Percentiles rank a stretch among this genome's conserved stretches.
Evolutionary conservation across 768 basidiomycete genomes (phyloP).

Genomic region (Leccinum obscurum): DNA sequence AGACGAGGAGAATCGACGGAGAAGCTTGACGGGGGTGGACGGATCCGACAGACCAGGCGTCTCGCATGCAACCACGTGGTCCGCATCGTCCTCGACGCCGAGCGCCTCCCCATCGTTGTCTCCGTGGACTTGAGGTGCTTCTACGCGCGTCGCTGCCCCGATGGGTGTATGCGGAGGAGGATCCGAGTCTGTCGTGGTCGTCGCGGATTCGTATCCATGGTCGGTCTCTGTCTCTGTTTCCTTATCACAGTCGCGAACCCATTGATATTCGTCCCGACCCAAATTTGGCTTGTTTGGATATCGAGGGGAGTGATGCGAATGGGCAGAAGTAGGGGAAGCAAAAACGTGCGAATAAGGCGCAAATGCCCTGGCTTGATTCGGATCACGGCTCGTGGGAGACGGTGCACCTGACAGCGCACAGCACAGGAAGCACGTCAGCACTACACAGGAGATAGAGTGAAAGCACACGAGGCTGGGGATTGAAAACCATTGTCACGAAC

Average conservation of each 20-base stretch:
- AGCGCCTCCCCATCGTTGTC: slow-evolving; percentile 15
- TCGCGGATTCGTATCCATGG: slow-evolving; percentile 28
- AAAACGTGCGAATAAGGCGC: slow-evolving; percentile 9
- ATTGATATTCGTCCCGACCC: slow-evolving; percentile 6
- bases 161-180: slow-evolving; percentile 29
- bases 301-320: slow-evolving; percentile 1
- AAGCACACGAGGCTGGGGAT: neutral
- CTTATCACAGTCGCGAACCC: slow-evolving; percentile 20
- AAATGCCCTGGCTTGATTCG: slow-evolving; percentile 6
- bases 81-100: slow-evolving; percentile 11
- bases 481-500: neutral
- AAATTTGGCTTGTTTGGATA: slow-evolving; percentile 5
- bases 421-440: slow-evolving; percentile 13
- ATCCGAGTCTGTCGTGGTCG: slow-evolving; percentile 32
- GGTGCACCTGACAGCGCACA: slow-evolving; percentile 16
- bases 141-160: slow-evolving; percentile 13
- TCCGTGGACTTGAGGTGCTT: slow-evolving; percentile 10
- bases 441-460: neutral
- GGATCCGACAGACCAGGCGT: slow-evolving; percentile 15
- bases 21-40: slow-evolving; percentile 18
- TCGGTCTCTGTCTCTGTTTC: slow-evolving; percentile 21
- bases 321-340: slow-evolving; percentile 2
- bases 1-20: slow-evolving; percentile 13
- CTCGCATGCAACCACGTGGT: slow-evolving; percentile 1
- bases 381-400: slow-evolving; percentile 13